phyloP scores from a whole-genome alignment of 495 filamentous ascomycete species.

The Xylaria castorea region DNA sequence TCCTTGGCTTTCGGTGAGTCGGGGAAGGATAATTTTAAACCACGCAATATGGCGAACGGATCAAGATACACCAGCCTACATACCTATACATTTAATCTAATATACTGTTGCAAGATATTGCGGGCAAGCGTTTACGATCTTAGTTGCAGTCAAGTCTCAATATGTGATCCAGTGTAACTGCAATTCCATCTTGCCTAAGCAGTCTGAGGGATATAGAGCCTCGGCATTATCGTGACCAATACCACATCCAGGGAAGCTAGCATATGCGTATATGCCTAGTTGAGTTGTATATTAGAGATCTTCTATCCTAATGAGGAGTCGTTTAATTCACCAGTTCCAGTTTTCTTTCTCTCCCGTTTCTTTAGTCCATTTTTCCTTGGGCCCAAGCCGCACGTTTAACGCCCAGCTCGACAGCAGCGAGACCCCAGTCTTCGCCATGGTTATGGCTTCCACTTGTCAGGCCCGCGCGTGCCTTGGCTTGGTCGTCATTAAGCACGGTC shows the following conservation, averaged over 20 bases:
- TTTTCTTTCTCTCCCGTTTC: background rate
- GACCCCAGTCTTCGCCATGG: constrained; percentile 90
- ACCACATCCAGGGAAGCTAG: background rate
- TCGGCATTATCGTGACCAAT: background rate
- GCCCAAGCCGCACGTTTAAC: constrained; percentile 73
- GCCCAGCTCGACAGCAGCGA: constrained; percentile 74
- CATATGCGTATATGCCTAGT: background rate
- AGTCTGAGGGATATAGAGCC: background rate
- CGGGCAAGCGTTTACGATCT: background rate
- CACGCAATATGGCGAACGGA: constrained; percentile 6
- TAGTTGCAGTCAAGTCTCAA: background rate
- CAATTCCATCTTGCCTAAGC: background rate
- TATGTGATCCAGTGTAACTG: background rate
- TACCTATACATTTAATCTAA: constrained; percentile 32
- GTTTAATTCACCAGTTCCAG: background rate
- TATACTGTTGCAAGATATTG: constrained; percentile 18
- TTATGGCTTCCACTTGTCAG: constrained; percentile 71
- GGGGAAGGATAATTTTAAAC: constrained; percentile 13
- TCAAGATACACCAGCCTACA: constrained; percentile 29
- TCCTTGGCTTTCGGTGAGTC: background rate
- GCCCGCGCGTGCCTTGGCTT: constrained; percentile 86
- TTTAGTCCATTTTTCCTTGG: constrained; percentile 63
- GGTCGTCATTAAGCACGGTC: constrained; percentile 87
- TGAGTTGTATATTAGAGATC: background rate
- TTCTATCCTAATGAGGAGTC: background rate